Evolutionary conservation across 257 asterid genomes (phyloP), one percentile per base, ranked within the genome.

Genomic region (Nicotiana obtusifolia): DNA sequence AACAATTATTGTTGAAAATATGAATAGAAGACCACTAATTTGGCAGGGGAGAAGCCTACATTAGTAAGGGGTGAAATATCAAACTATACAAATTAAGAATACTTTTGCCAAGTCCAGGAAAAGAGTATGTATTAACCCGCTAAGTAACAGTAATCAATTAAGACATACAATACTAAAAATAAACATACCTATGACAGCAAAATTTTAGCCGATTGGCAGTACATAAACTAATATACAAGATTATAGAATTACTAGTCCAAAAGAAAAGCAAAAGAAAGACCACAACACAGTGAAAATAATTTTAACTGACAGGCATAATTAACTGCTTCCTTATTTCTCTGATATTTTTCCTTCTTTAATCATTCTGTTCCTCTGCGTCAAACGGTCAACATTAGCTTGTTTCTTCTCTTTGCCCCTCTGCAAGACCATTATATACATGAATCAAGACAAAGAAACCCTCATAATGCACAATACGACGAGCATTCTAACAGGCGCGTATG

Each of bases 361-460:
- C 47, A 66, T 86, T 78, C 79, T 87, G 91, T 80, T 87, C 80
- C 96, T 86, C 82, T 87, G 90, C 69, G 84, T 87, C 75, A 95
- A 35, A 30, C 22, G 90, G 10, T 59, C 84, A 10, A 61, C 75
- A 3, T 56, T 7, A 17, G 86, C 90, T 65, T 64, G 86, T 73
- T 90, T 90, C 84, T 82, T 87, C 89, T 83, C 81, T 14, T 53
- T 84, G 54, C 95, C 89, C 7, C 89, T 87, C 99, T 95, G 93
- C 77, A 85, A 14, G 67, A 88, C 28, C 79, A 56, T 80, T 61
- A n/a, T 78, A 57, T n/a, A 35, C 24, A 79, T 37, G 71, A 62
- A 26, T 41, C 22, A 26, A 62, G 75, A 80, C 77, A 28, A 28
- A 47, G 59, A 8, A 37, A 59, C 26, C 28, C 41, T 80, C 33